These are phyloP conservation scores for Elongisporangium prolatum DNA, from an alignment of 352 stramenopile genomes.

Conservation along the genomic window DNA sequence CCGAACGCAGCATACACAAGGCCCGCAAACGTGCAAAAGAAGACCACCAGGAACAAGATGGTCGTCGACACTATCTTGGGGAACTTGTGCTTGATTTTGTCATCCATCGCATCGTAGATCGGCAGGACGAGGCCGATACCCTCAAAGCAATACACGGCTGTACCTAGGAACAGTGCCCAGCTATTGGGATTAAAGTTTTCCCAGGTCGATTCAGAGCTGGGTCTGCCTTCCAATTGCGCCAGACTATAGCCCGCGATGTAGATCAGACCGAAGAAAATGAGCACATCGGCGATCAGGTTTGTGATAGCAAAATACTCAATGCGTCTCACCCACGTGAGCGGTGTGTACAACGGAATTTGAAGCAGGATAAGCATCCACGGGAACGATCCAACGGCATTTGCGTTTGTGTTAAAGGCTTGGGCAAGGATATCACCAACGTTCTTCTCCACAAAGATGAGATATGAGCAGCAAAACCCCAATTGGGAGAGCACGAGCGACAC, in stretches of 20 bases:
- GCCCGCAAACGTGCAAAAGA: slow-evolving; percentile 52
- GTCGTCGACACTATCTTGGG: slow-evolving; percentile 39
- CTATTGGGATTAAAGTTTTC: slow-evolving; percentile 63
- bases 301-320: slow-evolving; percentile 75
- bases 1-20: slow-evolving; percentile 55
- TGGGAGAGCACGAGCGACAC: slow-evolving; percentile 69
- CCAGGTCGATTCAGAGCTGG: slow-evolving; percentile 29
- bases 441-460: slow-evolving; percentile 71
- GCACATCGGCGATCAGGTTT: slow-evolving; percentile 56
- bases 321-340: slow-evolving; percentile 60
- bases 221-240: slow-evolving; percentile 27
- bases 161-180: slow-evolving; percentile 59
- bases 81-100: slow-evolving; percentile 57
- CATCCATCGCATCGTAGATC: slow-evolving; percentile 62
- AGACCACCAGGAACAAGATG: slow-evolving; percentile 44
- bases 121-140: slow-evolving; percentile 67
- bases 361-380: slow-evolving; percentile 54
- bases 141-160: slow-evolving; percentile 66
- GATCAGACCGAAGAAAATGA: slow-evolving; percentile 51
- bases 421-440: slow-evolving; percentile 61
- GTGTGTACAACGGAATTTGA: slow-evolving; percentile 65
- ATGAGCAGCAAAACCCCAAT: slow-evolving; percentile 69
- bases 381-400: slow-evolving; percentile 33
- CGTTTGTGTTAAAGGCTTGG: slow-evolving; percentile 34
- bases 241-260: slow-evolving; percentile 59